These are phyloP conservation scores for Pichia phayaonensis DNA, from an alignment of 805 yeast genomes.

Conservation along the genomic window DNA sequence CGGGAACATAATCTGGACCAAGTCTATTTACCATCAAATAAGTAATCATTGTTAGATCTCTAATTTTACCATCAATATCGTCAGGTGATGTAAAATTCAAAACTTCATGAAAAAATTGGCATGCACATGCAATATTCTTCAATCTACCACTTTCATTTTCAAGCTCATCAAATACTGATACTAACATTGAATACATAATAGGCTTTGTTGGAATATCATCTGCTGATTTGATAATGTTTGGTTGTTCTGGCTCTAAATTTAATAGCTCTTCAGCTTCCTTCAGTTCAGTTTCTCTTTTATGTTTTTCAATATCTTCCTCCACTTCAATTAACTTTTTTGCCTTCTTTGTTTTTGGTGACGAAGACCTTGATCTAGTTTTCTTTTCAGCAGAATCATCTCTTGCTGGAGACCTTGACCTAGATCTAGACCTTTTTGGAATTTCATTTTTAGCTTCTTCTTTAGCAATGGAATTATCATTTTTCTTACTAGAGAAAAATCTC, in stretches of 20 bases:
- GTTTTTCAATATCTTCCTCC: conserved; percentile 12
- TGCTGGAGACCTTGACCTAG: background rate
- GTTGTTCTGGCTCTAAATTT: conserved; percentile 5
- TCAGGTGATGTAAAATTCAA: conserved; percentile 34
- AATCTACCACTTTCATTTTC: conserved; percentile 79
- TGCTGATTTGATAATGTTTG: background rate
- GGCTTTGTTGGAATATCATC: conserved; percentile 13
- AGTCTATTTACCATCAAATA: conserved; percentile 81
- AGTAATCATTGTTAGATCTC: conserved; percentile 57
- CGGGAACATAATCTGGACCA: conserved; percentile 91
- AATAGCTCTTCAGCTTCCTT: conserved; percentile 18
- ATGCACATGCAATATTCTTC: conserved; percentile 67
- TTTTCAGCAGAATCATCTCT: background rate
- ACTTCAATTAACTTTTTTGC: background rate
- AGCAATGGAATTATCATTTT: background rate
- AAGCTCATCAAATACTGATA: conserved; percentile 65
- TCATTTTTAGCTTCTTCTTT: background rate
- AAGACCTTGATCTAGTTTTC: background rate
- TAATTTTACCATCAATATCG: conserved; percentile 13
- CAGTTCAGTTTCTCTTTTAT: conserved; percentile 16
- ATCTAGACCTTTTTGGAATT: background rate
- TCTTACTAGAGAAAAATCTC: conserved; percentile 12
- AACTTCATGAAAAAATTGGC: conserved; percentile 63
- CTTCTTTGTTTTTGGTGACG: conserved; percentile 1
- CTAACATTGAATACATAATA: conserved; percentile 35